Evolutionary conservation across 768 basidiomycete genomes (phyloP).

Genomic region (Neoboletus brunneissimus): DNA sequence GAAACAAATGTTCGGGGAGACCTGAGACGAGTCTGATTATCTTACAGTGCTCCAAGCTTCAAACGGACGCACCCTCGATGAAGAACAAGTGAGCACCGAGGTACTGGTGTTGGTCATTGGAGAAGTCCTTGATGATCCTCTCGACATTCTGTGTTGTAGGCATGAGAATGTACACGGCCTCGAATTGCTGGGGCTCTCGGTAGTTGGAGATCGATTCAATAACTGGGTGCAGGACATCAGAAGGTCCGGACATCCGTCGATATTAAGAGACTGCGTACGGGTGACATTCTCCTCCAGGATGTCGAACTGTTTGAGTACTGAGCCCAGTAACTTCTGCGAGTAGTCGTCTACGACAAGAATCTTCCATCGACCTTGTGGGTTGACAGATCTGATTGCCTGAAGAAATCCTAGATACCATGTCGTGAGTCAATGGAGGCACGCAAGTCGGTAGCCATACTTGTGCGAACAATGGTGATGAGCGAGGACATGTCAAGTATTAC

Average conservation of each 20-base stretch:
- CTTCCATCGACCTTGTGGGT: constrained; percentile 91
- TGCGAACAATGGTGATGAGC: constrained; percentile 44
- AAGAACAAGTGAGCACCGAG: constrained; percentile 90
- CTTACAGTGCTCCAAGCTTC: not conserved
- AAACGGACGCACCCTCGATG: constrained; percentile 65
- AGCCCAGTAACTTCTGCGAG: constrained; percentile 77
- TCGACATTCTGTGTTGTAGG: constrained; percentile 94
- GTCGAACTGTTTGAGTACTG: constrained; percentile 90
- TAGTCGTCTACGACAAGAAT: constrained; percentile 95
- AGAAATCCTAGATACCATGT: constrained; percentile 62
- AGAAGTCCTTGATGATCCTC: constrained; percentile 84
- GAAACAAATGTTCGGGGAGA: constrained; percentile 73
- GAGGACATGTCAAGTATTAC: constrained; percentile 36
- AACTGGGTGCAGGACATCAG: constrained; percentile 46
- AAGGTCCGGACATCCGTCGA: not conserved
- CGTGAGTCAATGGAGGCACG: not conserved
- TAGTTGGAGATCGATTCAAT: constrained; percentile 86
- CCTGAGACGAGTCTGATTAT: constrained; percentile 42
- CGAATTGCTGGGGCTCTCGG: constrained; percentile 83
- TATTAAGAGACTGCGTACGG: constrained; percentile 50
- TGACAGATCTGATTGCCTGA: constrained; percentile 82
- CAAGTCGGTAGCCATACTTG: constrained; percentile 36
- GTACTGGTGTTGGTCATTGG: constrained; percentile 62
- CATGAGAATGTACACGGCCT: constrained; percentile 93
- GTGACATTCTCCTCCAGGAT: constrained; percentile 96